Evolutionary conservation across 2,329 filamentous ascomycete species (phyloP).

Genomic region (Beauveria rudraprayagi): DNA sequence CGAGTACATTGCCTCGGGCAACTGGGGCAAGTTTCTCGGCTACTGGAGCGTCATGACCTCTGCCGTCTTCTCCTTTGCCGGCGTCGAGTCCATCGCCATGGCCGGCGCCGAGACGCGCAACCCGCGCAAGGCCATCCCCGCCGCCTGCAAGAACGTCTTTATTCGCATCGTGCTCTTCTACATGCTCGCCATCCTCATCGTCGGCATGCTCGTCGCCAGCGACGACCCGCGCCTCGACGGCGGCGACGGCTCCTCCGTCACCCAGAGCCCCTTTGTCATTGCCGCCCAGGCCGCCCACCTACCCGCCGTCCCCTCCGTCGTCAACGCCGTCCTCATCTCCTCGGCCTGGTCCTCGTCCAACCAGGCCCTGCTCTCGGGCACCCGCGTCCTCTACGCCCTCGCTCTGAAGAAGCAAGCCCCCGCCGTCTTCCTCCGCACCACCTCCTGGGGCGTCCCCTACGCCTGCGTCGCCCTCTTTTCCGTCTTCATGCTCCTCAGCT

Average conservation of each 20-base stretch:
- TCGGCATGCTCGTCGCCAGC: constrained; percentile 57
- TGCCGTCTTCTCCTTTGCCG: constrained; percentile 62
- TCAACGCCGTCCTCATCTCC: constrained; percentile 70
- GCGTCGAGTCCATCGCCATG: constrained; percentile 55
- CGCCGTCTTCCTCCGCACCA: constrained; percentile 49
- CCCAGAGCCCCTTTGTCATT: constrained; percentile 60
- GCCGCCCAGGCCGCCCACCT: constrained; percentile 62
- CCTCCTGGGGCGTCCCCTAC: constrained; percentile 54
- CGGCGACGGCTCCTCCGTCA: constrained; percentile 35
- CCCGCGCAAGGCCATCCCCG: constrained; percentile 43
- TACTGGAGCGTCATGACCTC: constrained; percentile 55
- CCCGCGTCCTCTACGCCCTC: constrained; percentile 51
- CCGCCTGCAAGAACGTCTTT: constrained; percentile 49
- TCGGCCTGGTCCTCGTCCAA: constrained; percentile 65
- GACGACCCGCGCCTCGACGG: constrained; percentile 45
- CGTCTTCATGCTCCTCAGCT: constrained; percentile 48
- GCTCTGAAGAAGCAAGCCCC: constrained; percentile 53
- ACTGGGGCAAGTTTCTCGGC: constrained; percentile 58
- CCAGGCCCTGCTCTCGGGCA: constrained; percentile 52
- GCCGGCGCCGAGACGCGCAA: constrained; percentile 52
- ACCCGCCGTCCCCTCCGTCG: constrained; percentile 57
- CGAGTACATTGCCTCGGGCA: constrained; percentile 50
- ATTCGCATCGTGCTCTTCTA: constrained; percentile 52
- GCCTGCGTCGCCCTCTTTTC: constrained; percentile 46
- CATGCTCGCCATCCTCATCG: constrained; percentile 62